A percentile compares a stretch with the other conserved stretches of the same genome.
Evolutionary conservation across 2,329 filamentous ascomycete species (phyloP).

Genomic region (Neospermospora avenae): DNA sequence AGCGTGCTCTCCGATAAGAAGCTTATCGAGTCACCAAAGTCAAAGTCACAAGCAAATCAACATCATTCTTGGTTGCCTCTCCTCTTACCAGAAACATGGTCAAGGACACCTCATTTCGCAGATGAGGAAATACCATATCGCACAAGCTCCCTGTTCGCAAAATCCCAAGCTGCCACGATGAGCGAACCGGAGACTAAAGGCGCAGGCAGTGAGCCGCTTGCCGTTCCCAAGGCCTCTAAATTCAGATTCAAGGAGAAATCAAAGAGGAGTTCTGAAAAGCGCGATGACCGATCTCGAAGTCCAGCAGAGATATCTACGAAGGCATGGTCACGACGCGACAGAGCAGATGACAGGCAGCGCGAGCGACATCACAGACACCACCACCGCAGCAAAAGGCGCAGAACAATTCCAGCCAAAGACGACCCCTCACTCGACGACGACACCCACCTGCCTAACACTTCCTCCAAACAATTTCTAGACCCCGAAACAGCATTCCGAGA

Average conservation of each 20-base stretch:
- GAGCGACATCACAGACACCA: constrained; percentile 26
- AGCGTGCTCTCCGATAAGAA: not conserved
- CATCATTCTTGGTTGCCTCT: not conserved
- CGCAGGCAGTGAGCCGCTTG: constrained; percentile 2
- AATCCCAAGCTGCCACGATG: constrained; percentile 13
- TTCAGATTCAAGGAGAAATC: constrained; percentile 34
- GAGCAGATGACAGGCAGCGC: constrained; percentile 3
- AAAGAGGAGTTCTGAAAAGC: constrained; percentile 22
- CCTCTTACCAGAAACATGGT: not conserved
- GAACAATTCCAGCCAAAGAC: constrained; percentile 27
- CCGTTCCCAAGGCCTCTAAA: constrained; percentile 18
- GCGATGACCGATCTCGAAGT: constrained; percentile 6
- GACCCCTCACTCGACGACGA: constrained; percentile 39
- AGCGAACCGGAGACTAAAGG: constrained; percentile 9
- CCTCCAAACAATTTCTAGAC: constrained; percentile 47
- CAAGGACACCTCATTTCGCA: not conserved
- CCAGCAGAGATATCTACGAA: not conserved
- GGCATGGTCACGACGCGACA: constrained; percentile 2
- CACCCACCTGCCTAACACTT: constrained; percentile 37
- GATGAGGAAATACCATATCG: not conserved
- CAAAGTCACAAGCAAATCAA: not conserved
- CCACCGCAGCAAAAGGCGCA: constrained; percentile 30
- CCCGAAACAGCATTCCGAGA: constrained; percentile 81
- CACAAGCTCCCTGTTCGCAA: not conserved
- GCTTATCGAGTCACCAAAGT: constrained; percentile 3